phyloP scores from a whole-genome alignment of 2,329 filamentous ascomycete species.

The Ophiostoma angusticollis region DNA sequence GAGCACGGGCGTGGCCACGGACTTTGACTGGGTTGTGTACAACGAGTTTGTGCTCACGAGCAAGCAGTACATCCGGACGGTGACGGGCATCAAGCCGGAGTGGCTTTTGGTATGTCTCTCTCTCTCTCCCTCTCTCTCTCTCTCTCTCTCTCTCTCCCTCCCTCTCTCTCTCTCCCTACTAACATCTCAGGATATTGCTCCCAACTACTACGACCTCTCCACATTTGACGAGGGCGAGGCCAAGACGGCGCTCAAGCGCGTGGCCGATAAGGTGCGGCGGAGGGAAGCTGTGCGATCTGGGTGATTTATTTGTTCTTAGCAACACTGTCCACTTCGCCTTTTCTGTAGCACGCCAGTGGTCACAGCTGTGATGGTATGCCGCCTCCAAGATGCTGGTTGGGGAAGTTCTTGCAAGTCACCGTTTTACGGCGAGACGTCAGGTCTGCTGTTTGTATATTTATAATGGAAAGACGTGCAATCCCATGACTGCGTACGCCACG shows the following conservation, averaged over 20 bases:
- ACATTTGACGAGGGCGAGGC: slow-evolving; percentile 79
- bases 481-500: too few species aligned
- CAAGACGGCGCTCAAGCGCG: slow-evolving; percentile 50
- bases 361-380: neutral
- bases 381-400: too few species aligned
- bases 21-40: slow-evolving; percentile 94
- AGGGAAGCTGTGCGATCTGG: slow-evolving; percentile 40
- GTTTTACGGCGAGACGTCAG: too few species aligned
- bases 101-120: slow-evolving; percentile 66
- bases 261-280: slow-evolving; percentile 47
- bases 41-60: slow-evolving; percentile 97
- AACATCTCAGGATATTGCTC: slow-evolving; percentile 68
- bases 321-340: too few species aligned
- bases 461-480: too few species aligned
- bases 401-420: too few species aligned
- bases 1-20: slow-evolving; percentile 74
- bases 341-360: too few species aligned
- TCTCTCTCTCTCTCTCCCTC: slow-evolving; percentile 3
- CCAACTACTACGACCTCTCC: slow-evolving; percentile 78
- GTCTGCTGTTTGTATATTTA: too few species aligned
- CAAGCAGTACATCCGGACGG: slow-evolving; percentile 94
- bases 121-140: slow-evolving; percentile 18
- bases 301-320: neutral
- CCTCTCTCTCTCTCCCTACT: slow-evolving; percentile 19
- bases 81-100: slow-evolving; percentile 82